phyloP scores from a whole-genome alignment of 2,329 filamentous ascomycete genomes.

The Fusarium dimerum region DNA sequence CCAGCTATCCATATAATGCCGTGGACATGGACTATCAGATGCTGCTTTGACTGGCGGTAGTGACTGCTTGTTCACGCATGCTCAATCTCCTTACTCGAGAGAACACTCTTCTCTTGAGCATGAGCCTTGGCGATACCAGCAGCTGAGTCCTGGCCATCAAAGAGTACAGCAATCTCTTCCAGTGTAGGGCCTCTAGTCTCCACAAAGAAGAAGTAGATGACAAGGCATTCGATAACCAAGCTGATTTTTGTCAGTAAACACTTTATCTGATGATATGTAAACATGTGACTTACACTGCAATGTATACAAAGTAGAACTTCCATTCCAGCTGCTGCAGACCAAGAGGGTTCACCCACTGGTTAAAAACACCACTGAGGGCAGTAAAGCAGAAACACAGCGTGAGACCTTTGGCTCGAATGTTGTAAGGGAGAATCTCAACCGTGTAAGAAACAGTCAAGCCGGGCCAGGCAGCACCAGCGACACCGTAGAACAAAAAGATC shows the following conservation, averaged over 20 bases:
- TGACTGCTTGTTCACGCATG: conserved; percentile 6
- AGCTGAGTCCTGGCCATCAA: conserved; percentile 23
- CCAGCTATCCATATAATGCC: too few species aligned
- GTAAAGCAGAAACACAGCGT: conserved; percentile 28
- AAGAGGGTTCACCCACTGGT: conserved; percentile 27
- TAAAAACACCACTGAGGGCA: conserved; percentile 24
- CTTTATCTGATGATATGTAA: rapidly evolving
- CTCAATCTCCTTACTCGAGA: conserved; percentile 15
- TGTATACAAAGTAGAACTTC: conserved; percentile 28
- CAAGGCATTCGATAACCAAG: conserved; percentile 22
- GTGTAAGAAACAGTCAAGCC: conserved; percentile 27
- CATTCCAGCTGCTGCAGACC: conserved; percentile 23
- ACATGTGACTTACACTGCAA: conserved; percentile 17
- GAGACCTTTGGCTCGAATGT: conserved; percentile 26
- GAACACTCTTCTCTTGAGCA: conserved; percentile 16
- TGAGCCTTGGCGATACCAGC: conserved; percentile 22
- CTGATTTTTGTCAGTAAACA: neutral
- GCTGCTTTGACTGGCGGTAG: too few species aligned
- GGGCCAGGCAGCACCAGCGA: conserved; percentile 25
- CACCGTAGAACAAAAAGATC: conserved; percentile 29
- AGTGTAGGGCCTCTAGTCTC: conserved; percentile 24
- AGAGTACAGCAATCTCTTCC: conserved; percentile 27
- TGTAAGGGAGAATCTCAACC: conserved; percentile 25
- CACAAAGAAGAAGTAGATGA: conserved; percentile 30
- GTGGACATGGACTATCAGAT: too few species aligned